Evolutionary conservation across 305 asterid species (phyloP).

Genomic region (Rubia balearica): DNA sequence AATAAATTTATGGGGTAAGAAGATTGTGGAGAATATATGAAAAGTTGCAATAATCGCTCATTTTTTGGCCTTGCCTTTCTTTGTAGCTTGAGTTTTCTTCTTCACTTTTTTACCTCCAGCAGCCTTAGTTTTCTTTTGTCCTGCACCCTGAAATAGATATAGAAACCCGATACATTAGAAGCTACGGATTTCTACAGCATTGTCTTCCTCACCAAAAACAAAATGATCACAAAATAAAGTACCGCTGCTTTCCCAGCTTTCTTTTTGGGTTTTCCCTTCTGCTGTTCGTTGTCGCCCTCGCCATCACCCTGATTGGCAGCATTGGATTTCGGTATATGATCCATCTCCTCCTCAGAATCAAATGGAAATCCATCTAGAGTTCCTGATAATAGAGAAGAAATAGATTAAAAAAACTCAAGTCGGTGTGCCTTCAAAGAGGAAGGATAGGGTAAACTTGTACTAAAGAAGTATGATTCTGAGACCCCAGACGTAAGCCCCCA

Average conservation of each 20-base stretch:
- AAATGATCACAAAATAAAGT: slow-evolving; percentile 18
- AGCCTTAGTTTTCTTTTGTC: slow-evolving; percentile 52
- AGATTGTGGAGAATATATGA: not conserved
- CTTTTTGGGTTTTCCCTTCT: slow-evolving; percentile 46
- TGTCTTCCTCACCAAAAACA: not conserved
- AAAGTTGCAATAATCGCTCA: slow-evolving; percentile 21
- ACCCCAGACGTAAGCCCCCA: slow-evolving; percentile 12
- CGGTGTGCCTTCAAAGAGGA: not conserved
- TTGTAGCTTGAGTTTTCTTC: slow-evolving; percentile 67
- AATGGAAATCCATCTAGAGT: slow-evolving; percentile 83
- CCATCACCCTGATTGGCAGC: slow-evolving; percentile 50
- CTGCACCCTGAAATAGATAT: slow-evolving; percentile 36
- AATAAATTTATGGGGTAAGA: not conserved
- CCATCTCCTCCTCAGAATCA: slow-evolving; percentile 82
- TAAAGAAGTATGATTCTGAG: not conserved
- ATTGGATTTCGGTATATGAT: slow-evolving; percentile 35
- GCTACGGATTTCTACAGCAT: slow-evolving; percentile 7
- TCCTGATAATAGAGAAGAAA: slow-evolving; percentile 41
- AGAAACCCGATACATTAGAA: slow-evolving; percentile 17
- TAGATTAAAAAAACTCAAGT: slow-evolving; percentile 4
- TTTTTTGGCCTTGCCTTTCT: slow-evolving; percentile 63
- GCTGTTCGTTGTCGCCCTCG: slow-evolving; percentile 48
- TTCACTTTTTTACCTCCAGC: slow-evolving; percentile 63
- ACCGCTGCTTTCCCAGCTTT: slow-evolving; percentile 55
- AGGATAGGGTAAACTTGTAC: not conserved